Percentiles rank a stretch among this genome's conserved stretches.
These are phyloP conservation scores for Collybia sp. DNA, from an alignment of 768 basidiomycete species.

Conservation along the genomic window DNA sequence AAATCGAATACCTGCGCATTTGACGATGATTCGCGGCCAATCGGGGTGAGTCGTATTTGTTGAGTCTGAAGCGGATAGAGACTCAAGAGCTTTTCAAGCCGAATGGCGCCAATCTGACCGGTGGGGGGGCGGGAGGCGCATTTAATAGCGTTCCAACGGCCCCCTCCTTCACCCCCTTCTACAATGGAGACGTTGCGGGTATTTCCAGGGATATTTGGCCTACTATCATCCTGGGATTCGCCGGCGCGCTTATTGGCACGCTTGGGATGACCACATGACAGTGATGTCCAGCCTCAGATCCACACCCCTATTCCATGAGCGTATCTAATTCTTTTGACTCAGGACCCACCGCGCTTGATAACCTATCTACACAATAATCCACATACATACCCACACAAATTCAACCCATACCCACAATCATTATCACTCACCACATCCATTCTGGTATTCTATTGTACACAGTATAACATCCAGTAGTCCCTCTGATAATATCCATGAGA, in stretches of 20 bases:
- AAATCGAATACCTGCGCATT: slow-evolving; percentile 53
- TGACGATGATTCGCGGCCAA: slow-evolving; percentile 55
- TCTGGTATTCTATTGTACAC: too few relatives aligned
- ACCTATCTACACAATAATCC: too few relatives aligned
- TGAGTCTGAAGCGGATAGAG: neutral
- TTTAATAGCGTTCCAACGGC: slow-evolving; percentile 15
- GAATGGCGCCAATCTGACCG: slow-evolving; percentile 67
- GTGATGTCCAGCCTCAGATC: slow-evolving; percentile 1
- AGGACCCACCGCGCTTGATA: too few relatives aligned
- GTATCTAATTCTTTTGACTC: too few relatives aligned
- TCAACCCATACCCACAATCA: too few relatives aligned
- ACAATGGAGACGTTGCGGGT: slow-evolving; percentile 28
- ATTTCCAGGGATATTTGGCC: slow-evolving; percentile 27
- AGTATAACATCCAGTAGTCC: too few relatives aligned
- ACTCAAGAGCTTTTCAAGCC: slow-evolving; percentile 31
- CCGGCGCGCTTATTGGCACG: slow-evolving; percentile 31
- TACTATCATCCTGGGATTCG: slow-evolving; percentile 27
- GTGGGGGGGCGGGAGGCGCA: slow-evolving; percentile 44
- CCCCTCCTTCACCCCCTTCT: slow-evolving; percentile 42
- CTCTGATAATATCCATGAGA: too few relatives aligned
- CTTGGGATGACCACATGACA: slow-evolving; percentile 16
- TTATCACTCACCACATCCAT: too few relatives aligned
- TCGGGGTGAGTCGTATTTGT: slow-evolving; percentile 46
- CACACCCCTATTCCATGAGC: too few relatives aligned
- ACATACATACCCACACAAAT: too few relatives aligned